Evolutionary conservation across 2,329 filamentous ascomycete genomes (phyloP), one percentile per base, ranked within the genome.

Genomic region (Sporothrix globosa): DNA sequence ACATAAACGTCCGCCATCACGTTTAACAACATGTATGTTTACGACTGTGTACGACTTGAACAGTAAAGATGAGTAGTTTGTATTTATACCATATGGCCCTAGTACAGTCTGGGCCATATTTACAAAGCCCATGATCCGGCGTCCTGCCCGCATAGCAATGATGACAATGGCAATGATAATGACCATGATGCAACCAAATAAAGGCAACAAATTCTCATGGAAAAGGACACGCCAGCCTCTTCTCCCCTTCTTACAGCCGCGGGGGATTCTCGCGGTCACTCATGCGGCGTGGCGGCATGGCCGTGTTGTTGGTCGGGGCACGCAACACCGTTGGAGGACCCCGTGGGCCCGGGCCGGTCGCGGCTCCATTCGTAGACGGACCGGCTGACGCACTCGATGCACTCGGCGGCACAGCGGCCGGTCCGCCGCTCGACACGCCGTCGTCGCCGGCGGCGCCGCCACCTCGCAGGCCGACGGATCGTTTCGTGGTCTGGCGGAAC

Each of bases 211-310:
- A 17, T 44, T 3, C 11, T 17, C 41, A 4, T 39, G 27, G 2
- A 13, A 19, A 58, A 34, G 10, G 27, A 39, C 27, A 44, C 44
- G n/a, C n/a, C 34, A 61, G 34, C 17, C 34, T 17, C 11, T 17
- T 44, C 10, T 41, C 34, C 34, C 19, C 19, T 4, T 24, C n/a
- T 46, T 67, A 74, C 4, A 75, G 69, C 1, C 73, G 70, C 0
- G 73, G 73, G 1, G 73, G 73, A 30, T 74, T 74, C 67, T 73
- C 73, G 2, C 74, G 71, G 60, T 74, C 73, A 24, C 73, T 73
- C 50, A 71, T 34, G 17, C 73, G 72, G 1, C 73, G 70, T 1
- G 61, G 46, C 0, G 71, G 68, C 46, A 71, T n/a, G 13, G n/a
- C 17, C 65, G 66, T 66, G 56, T 41, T 41, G 17, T 39, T n/a